phyloP scores from a whole-genome alignment of 2,329 filamentous ascomycete species.

The Didymosphaeria variabile region DNA sequence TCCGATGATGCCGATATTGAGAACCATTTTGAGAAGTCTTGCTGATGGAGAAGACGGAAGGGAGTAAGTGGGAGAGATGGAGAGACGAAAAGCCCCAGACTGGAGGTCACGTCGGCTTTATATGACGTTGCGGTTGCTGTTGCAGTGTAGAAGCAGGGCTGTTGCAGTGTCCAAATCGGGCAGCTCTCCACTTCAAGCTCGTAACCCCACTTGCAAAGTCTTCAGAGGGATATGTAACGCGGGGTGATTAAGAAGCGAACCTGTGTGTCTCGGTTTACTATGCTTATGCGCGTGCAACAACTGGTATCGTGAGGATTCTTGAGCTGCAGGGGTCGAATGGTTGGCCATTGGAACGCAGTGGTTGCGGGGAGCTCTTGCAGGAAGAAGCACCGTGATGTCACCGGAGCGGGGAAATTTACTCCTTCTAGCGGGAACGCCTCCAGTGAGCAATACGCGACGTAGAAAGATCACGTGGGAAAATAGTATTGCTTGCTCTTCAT shows the following conservation, averaged over 20 bases:
- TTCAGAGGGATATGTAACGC: neutral
- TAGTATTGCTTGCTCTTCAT: neutral
- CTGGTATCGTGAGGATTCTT: neutral
- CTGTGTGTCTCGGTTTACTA: neutral
- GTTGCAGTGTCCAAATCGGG: constrained; percentile 11
- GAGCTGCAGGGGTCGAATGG: neutral
- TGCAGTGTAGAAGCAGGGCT: constrained; percentile 1
- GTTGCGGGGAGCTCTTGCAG: neutral
- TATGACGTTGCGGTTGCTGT: neutral
- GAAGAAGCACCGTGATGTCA: constrained; percentile 9
- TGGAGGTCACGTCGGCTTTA: neutral
- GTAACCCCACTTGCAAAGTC: constrained; percentile 9
- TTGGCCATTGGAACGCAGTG: neutral
- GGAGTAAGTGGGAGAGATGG: neutral
- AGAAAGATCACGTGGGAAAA: neutral
- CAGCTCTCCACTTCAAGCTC: neutral
- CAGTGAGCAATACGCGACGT: neutral
- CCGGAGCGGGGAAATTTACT: constrained; percentile 8
- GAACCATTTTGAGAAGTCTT: constrained; percentile 29
- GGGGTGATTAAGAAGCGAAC: constrained; percentile 3
- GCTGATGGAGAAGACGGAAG: neutral
- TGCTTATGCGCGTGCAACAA: neutral
- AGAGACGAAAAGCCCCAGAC: neutral
- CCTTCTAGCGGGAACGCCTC: constrained; percentile 1
- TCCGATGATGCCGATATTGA: constrained; percentile 58